Percentiles rank a stretch among this genome's conserved stretches.
phyloP scores from a whole-genome alignment of 1,284 basidiomycete genomes.

The Boletus sp. region DNA sequence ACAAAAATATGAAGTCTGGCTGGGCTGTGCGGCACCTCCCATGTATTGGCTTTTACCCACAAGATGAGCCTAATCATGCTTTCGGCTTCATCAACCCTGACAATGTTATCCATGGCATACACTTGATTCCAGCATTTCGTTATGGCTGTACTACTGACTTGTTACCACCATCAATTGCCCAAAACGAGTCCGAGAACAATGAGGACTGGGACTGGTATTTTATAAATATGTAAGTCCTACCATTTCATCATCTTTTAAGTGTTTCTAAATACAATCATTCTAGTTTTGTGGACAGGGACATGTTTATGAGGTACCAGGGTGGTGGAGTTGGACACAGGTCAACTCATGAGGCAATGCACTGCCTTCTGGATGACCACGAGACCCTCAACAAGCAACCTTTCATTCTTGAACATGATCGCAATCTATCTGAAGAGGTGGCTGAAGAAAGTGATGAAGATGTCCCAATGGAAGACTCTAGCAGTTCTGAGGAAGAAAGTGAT shows the following conservation, averaged over 20 bases:
- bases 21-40: not conserved
- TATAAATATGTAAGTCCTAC: not conserved
- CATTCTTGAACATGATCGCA: not conserved
- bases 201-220: not conserved
- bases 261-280: not conserved
- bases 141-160: not conserved
- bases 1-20: not conserved
- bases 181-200: not conserved
- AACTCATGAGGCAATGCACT: accelerated
- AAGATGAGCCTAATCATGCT: not conserved
- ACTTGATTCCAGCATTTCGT: not conserved
- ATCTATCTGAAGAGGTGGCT: not conserved
- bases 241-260: too few relatives aligned
- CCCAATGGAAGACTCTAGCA: not conserved
- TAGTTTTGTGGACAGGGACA: not conserved
- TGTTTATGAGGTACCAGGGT: not conserved
- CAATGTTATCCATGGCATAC: not conserved
- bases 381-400: not conserved
- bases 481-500: not conserved
- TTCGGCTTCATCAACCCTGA: not conserved
- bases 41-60: not conserved
- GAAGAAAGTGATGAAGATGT: not conserved
- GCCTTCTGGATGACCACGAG: not conserved
- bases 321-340: not conserved
- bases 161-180: not conserved